Conservation (phyloP, 768 basidiomycete genomes). For the Leccinum broughii region DNA sequence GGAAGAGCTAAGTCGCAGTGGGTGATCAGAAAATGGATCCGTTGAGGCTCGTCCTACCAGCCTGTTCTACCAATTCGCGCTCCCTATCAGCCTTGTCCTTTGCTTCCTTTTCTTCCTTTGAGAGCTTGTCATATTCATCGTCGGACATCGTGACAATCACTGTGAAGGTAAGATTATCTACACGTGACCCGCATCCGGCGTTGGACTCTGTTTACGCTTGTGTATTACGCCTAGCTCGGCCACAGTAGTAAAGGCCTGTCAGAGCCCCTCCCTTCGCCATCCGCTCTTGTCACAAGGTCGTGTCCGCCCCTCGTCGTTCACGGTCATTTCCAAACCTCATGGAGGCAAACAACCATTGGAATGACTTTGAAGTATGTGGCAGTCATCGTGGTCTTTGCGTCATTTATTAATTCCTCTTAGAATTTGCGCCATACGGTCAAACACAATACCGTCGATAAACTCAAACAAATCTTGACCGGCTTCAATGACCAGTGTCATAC, state of each 20-base stretch:
- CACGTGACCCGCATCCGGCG: conserved; percentile 26
- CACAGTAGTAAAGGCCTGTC: conserved; percentile 6
- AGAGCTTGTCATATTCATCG: conserved; percentile 73
- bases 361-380: conserved; percentile 68
- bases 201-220: conserved; percentile 33
- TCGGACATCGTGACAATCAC: conserved; percentile 35
- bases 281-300: conserved; percentile 13
- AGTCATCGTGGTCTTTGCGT: conserved; percentile 8
- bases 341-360: conserved; percentile 64
- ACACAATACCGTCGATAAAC: conserved; percentile 80
- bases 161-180: conserved; percentile 18
- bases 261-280: conserved; percentile 3
- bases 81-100: conserved; percentile 68
- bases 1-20: conserved; percentile 65
- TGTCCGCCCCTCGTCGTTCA: conserved; percentile 6
- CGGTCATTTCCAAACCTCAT: conserved; percentile 39
- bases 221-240: conserved; percentile 27
- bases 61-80: conserved; percentile 79
- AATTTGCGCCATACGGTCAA: conserved; percentile 67
- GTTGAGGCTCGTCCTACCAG: conserved; percentile 52
- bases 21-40: conserved; percentile 20
- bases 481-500: conserved; percentile 78
- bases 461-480: conserved; percentile 77
- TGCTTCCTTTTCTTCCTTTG: conserved; percentile 71
- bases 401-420: conserved; percentile 41